Percentiles rank a stretch among this genome's conserved stretches.
These are phyloP conservation scores for Rhizophagus clarus DNA, from an alignment of 192 early-diverging fungal species.

Conservation along the genomic window DNA sequence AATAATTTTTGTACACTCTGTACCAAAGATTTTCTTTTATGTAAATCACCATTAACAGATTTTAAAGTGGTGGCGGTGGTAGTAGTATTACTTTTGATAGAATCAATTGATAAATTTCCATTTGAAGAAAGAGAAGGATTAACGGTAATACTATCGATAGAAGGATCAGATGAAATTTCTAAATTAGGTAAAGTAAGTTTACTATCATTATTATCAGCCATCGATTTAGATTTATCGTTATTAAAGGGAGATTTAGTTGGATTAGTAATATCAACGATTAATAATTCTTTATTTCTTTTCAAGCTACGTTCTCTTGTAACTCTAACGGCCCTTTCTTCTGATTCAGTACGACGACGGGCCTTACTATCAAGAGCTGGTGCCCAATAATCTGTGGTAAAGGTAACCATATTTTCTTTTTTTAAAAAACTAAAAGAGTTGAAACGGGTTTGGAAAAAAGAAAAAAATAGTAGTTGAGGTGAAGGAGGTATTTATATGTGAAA, in stretches of 20 bases:
- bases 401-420: conserved; percentile 35
- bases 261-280: neutral
- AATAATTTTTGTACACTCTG: conserved; percentile 25
- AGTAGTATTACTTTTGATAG: neutral
- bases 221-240: neutral
- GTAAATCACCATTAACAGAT: neutral
- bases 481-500: too few species aligned
- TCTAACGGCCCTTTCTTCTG: neutral
- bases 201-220: neutral
- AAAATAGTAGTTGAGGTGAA: too few species aligned
- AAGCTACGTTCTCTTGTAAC: conserved; percentile 15
- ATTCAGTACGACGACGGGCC: conserved; percentile 40
- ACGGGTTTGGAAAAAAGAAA: too few species aligned
- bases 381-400: conserved; percentile 53
- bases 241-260: neutral
- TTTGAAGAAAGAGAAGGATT: neutral
- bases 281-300: neutral
- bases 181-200: neutral
- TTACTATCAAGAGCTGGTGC: conserved; percentile 48
- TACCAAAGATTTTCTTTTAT: conserved; percentile 15
- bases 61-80: neutral
- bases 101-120: neutral
- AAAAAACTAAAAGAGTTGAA: neutral
- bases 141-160: neutral
- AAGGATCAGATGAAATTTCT: neutral